Conservation (phyloP, 2,329 filamentous ascomycete species). For the Akanthomyces lecanii region DNA sequence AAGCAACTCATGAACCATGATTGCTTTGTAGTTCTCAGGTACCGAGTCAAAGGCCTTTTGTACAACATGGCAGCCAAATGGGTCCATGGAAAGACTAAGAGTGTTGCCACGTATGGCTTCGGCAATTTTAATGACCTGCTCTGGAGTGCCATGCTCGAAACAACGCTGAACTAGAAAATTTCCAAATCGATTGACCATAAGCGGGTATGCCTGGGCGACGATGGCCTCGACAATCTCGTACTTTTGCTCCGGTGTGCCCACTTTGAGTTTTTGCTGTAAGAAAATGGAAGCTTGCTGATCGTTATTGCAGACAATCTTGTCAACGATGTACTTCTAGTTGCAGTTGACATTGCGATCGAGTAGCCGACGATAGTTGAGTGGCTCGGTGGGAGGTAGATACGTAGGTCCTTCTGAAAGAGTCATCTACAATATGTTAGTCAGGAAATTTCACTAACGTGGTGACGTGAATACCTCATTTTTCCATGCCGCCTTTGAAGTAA, state of each 20-base stretch:
- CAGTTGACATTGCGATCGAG: constrained; percentile 94
- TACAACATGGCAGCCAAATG: constrained; percentile 96
- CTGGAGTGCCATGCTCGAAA: constrained; percentile 94
- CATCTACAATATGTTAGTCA: constrained; percentile 34
- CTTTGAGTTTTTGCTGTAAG: constrained; percentile 96
- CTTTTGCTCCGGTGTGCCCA: constrained; percentile 91
- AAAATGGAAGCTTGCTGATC: constrained; percentile 99
- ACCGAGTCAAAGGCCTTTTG: constrained; percentile 99
- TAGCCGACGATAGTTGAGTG: constrained; percentile 91
- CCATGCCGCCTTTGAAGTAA: constrained; percentile 56
- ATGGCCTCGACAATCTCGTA: constrained; percentile 97
- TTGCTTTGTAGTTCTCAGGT: constrained; percentile 93
- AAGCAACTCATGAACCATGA: constrained; percentile 97
- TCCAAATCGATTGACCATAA: constrained; percentile 98
- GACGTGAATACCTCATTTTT: constrained; percentile 47
- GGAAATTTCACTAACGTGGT: neutral
- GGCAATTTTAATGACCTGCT: constrained; percentile 92
- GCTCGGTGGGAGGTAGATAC: constrained; percentile 82
- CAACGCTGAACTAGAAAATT: constrained; percentile 98
- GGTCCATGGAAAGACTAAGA: constrained; percentile 92
- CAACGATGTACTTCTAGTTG: constrained; percentile 99
- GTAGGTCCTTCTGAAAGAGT: constrained; percentile 59
- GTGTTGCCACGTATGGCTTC: constrained; percentile 92
- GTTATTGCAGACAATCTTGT: constrained; percentile 99
- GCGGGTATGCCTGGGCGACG: constrained; percentile 84